phyloP scores from a whole-genome alignment of 495 filamentous ascomycete genomes.

The Trypethelium eluteriae region DNA sequence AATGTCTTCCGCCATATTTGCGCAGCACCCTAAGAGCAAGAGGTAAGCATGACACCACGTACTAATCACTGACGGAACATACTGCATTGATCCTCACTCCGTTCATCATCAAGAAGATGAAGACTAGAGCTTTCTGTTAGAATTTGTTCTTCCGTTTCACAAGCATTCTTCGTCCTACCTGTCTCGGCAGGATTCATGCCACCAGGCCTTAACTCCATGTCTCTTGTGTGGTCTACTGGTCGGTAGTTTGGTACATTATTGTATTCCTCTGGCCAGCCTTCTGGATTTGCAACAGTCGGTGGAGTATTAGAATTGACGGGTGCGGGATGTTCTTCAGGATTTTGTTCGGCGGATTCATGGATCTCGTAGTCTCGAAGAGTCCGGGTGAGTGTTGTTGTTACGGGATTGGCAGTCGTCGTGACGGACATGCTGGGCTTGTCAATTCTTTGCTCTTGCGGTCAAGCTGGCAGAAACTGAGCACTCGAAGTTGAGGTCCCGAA shows the following conservation, averaged over 20 bases:
- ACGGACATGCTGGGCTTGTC: conserved; percentile 33
- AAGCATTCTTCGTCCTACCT: conserved; percentile 8
- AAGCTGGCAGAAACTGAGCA: neutral
- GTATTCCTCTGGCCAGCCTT: conserved; percentile 41
- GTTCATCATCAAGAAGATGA: conserved; percentile 46
- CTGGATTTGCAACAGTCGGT: conserved; percentile 27
- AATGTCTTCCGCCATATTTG: conserved; percentile 41
- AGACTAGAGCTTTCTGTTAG: conserved; percentile 40
- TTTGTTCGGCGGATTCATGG: conserved; percentile 35
- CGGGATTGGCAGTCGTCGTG: conserved; percentile 34
- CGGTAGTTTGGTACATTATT: conserved; percentile 5
- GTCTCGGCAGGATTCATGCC: neutral
- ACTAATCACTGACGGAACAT: conserved; percentile 22
- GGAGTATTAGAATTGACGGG: conserved; percentile 24
- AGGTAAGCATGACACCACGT: neutral
- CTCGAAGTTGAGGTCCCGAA: neutral
- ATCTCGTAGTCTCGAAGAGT: conserved; percentile 46
- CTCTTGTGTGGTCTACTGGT: neutral
- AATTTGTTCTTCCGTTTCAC: conserved; percentile 15
- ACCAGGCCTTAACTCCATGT: neutral
- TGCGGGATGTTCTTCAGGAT: conserved; percentile 15
- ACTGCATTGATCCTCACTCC: conserved; percentile 49
- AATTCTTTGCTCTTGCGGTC: neutral
- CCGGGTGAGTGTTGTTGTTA: conserved; percentile 29
- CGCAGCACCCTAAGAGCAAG: conserved; percentile 19